Base-by-base conservation (phyloP, 495 filamentous ascomycete genomes). In the Neurospora tetrasperma region DNA sequence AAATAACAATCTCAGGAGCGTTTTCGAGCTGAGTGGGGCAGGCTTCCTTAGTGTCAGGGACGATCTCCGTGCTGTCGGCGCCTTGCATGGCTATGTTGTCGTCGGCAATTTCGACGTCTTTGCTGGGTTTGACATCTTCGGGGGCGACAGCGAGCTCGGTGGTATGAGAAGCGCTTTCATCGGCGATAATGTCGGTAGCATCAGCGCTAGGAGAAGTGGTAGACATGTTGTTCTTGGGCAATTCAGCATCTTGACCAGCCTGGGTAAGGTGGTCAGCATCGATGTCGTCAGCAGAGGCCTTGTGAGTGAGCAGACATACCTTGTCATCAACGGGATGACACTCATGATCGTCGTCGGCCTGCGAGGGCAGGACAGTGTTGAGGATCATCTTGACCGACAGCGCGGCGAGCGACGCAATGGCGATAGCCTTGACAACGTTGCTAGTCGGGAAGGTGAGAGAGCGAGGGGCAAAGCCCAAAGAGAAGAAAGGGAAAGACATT, bases 91-190 rank as follows among this genome's bases (percentile, higher is more conserved):
- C 20, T 4, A 0, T 48, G 4, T 5, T 5, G 9, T 54, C 20
- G 46, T 23, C 20, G 46, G 46, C 10, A 12, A 54, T 23, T 0
- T 27, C 10, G 46, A 54, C 10, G 4, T 14, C 4, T 20, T 54
- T 12, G n/a, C 10, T 12, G 2, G 3, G 20, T 4, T 3, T 0
- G 10, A 0, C 2, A 23, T 23, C 10, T 2, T 54, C 27, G 20
- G 20, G 10, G 0, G 46, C 0, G 2, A 1, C 1, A 5, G 12
- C 10, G 0, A 27, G 0, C 0, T 54, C 10, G 5, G 10, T 54
- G 20, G 0, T 1, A 5, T 12, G 0, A 3, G 20, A 1, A 54
- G 10, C 46, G 4, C 23, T 11, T 9, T 12, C 0, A 0, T 48
- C n/a, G 9, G 10, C 2, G 9, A 48, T 48, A 3, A 9, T n/a